Base-by-base conservation (phyloP, 331 rosid genomes). In the Quercus phellos region DNA sequence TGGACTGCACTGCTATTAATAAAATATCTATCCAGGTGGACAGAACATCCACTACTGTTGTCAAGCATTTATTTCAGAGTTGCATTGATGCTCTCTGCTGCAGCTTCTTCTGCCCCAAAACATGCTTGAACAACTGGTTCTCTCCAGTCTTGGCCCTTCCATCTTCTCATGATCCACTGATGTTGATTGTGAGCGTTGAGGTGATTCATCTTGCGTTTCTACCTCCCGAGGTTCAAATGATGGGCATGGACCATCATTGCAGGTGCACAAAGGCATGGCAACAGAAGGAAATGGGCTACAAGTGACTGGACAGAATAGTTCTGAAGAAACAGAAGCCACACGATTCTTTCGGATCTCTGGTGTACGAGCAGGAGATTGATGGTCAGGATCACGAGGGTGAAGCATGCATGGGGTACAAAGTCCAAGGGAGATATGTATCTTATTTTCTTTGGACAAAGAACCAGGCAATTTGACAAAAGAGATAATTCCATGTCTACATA, bases 31-130 rank as follows among this genome's bases (percentile, higher is more conserved):
- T 77, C 77, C 80, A 71, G 76, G 61, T 1, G 7, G 18, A 29
- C 43, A 68, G 24, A 72, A 74, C 77, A n/a, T 19, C 51, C 27
- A 46, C 68, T 60, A 66, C 68, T 42, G 26, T 9, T 4, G 72
- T 91, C 84, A 93, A 43, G 97, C 88, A 69, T 91, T 94, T 75
- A 94, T 94, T 76, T 95, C 98, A 26, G 97, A 89, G 74, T 94
- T 90, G 90, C 98, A 94, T 63, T 89, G 98, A 80, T 94, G 81
- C 88, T 94, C 96, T 77, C 97, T 76, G 89, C 90, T 94, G 89
- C 96, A 90, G 82, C 96, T 90, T 89, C 98, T 91, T 84, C 93
- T 86, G 71, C 91, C 81, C 97, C 98, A 91, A 75, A 94, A 89
- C 96, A 91, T 87, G 88, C 75, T 80, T 80, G 98, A 90, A 60